Percentiles rank a stretch among this genome's conserved stretches.
phyloP scores from a whole-genome alignment of 768 basidiomycete genomes.

The Fistulinella prunicolor region DNA sequence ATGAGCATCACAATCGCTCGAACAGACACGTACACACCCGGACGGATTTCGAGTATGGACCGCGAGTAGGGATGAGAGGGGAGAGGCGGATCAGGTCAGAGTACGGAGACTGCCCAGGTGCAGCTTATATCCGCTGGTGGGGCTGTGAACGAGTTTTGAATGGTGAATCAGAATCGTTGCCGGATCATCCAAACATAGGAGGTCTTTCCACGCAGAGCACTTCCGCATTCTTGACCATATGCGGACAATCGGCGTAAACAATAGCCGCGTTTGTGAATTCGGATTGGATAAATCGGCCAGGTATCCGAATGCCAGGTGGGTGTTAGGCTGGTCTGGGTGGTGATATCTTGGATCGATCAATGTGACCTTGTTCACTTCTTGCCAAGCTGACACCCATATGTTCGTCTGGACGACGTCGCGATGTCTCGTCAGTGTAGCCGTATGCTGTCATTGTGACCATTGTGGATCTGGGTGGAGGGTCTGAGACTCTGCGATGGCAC shows the following conservation, averaged over 20 bases:
- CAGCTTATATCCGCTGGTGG: slow-evolving; percentile 11
- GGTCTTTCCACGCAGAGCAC: slow-evolving; percentile 7
- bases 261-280: not conserved
- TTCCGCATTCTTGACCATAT: slow-evolving; percentile 12
- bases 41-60: too few species aligned
- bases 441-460: too few species aligned
- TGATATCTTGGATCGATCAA: too few species aligned
- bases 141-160: not conserved
- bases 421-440: not conserved
- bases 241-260: not conserved
- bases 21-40: not conserved
- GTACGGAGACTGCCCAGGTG: not conserved
- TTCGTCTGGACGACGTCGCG: too few species aligned
- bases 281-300: not conserved
- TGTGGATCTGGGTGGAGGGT: not conserved
- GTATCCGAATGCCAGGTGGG: too few species aligned
- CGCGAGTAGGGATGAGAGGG: not conserved
- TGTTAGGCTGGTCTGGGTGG: too few species aligned
- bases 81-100: not conserved
- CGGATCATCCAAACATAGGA: slow-evolving; percentile 9
- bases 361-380: not conserved
- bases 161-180: slow-evolving; percentile 11
- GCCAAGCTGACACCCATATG: not conserved
- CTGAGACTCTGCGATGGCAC: not conserved
- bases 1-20: not conserved